Conservation (phyloP, 352 stramenopile species). For the Globisporangium polare region DNA sequence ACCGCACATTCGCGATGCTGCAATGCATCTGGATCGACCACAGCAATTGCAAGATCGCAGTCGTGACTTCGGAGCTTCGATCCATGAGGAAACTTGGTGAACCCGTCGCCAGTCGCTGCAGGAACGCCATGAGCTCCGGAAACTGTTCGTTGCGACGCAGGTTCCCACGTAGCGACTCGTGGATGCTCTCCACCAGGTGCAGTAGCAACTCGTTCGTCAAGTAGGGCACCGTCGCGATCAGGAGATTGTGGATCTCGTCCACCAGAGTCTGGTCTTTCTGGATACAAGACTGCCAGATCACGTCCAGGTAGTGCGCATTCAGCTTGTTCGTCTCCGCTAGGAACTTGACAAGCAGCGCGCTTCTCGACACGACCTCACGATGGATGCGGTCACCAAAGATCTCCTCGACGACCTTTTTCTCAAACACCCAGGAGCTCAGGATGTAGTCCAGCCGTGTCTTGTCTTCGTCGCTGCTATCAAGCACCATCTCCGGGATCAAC, state of each 20-base stretch:
- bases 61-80: slow-evolving; percentile 53
- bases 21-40: slow-evolving; percentile 85
- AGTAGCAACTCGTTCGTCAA: slow-evolving; percentile 67
- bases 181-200: slow-evolving; percentile 69
- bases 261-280: slow-evolving; percentile 84
- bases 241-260: slow-evolving; percentile 77
- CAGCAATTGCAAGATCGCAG: slow-evolving; percentile 62
- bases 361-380: slow-evolving; percentile 82
- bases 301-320: slow-evolving; percentile 53
- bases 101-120: slow-evolving; percentile 70
- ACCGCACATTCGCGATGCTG: slow-evolving; percentile 45
- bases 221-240: slow-evolving; percentile 75
- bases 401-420: slow-evolving; percentile 77
- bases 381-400: slow-evolving; percentile 90
- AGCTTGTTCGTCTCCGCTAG: slow-evolving; percentile 78
- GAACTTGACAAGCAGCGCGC: slow-evolving; percentile 79
- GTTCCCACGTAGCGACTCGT: slow-evolving; percentile 46
- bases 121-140: slow-evolving; percentile 67
- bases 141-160: slow-evolving; percentile 54
- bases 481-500: slow-evolving; percentile 58
- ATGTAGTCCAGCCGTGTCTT: slow-evolving; percentile 63
- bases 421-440: slow-evolving; percentile 63
- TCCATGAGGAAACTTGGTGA: slow-evolving; percentile 74
- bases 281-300: slow-evolving; percentile 78
- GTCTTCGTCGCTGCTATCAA: slow-evolving; percentile 51